These are phyloP conservation scores for Auricularia sp. DNA, from an alignment of 768 basidiomycete genomes.

Conservation along the genomic window DNA sequence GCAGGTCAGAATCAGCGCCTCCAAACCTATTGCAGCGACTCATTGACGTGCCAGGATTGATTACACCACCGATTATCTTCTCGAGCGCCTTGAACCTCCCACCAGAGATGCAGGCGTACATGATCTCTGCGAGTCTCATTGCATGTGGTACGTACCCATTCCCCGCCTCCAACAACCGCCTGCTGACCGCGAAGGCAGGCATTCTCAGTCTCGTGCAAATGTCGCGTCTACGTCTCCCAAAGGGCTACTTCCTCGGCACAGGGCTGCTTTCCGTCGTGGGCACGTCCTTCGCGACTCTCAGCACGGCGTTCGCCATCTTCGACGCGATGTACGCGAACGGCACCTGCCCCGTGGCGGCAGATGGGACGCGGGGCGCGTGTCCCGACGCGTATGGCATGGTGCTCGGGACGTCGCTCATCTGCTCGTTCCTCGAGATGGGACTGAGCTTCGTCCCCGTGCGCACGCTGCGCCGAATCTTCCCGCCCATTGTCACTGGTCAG, in stretches of 20 bases:
- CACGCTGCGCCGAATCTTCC: conserved; percentile 56
- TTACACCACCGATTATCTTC: conserved; percentile 78
- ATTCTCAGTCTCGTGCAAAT: conserved; percentile 72
- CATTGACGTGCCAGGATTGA: conserved; percentile 30
- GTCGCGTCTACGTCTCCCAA: conserved; percentile 52
- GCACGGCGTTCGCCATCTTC: conserved; percentile 65
- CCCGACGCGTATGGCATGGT: conserved; percentile 76
- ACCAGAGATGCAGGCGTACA: conserved; percentile 49
- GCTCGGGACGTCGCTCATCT: conserved; percentile 36
- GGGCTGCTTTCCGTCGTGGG: conserved; percentile 75
- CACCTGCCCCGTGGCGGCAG: conserved; percentile 56
- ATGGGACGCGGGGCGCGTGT: conserved; percentile 56
- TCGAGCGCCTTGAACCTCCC: conserved; percentile 53
- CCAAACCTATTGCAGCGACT: no score
- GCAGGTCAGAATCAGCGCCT: conserved; percentile 27
- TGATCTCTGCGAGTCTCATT: conserved; percentile 75
- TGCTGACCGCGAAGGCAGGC: conserved; percentile 28
- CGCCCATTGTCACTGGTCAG: conserved; percentile 66
- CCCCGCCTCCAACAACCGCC: not conserved
- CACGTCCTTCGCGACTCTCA: conserved; percentile 69
- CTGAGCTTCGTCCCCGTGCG: conserved; percentile 65
- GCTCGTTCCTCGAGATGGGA: conserved; percentile 66
- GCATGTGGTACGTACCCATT: conserved; percentile 48
- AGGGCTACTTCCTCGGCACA: conserved; percentile 64
- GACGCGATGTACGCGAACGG: conserved; percentile 68